Base-by-base conservation (phyloP, 1,139 yeast genomes). In the Pneumocystis murina region DNA sequence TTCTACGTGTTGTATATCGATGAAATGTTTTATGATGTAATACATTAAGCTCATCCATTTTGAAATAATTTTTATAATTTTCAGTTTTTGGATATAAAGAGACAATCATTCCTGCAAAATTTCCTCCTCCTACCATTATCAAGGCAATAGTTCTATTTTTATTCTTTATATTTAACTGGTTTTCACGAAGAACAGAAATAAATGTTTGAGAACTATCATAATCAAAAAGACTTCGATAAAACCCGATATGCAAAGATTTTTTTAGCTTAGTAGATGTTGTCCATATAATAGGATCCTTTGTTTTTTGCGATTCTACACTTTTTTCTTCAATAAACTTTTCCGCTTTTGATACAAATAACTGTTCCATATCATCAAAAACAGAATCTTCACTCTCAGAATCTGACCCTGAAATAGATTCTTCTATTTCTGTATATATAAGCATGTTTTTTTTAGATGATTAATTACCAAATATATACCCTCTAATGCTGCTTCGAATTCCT, bases 91-190 rank as follows among this genome's bases (percentile, higher is more conserved):
- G 62, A 43, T 41, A 20, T 30, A 62, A 54, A 4, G 90, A 84
- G 14, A 94, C 79, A 59, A 92, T 86, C 0, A 96, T 97, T 14
- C 95, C 98, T 0, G 97, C 96, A 77, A 92, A 94, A 75, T 94
- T 97, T 58, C 98, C 99, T 61, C 98, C 97, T 12, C 97, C 97
- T 65, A 92, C 82, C 96, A 94, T 89, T 68, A 92, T 81, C 16
- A 92, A 75, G 0, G 95, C 96, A 16, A 66, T 59, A 7, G 65
- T 41, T 30, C 64, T 59, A 17, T 39, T 43, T 6, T 17, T 43
- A 6, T 3, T 40, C 14, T 58, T 17, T 58, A 39, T 38, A 12
- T 58, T 58, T 40, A 40, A 38, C 16, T 40, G 60, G 14, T 38
- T 58, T 58, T 58, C 33, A 48, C 33, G 33, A 24, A 48, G 55